Conservation (phyloP, 1,284 basidiomycete genomes). For the Inonotus hispidus region DNA sequence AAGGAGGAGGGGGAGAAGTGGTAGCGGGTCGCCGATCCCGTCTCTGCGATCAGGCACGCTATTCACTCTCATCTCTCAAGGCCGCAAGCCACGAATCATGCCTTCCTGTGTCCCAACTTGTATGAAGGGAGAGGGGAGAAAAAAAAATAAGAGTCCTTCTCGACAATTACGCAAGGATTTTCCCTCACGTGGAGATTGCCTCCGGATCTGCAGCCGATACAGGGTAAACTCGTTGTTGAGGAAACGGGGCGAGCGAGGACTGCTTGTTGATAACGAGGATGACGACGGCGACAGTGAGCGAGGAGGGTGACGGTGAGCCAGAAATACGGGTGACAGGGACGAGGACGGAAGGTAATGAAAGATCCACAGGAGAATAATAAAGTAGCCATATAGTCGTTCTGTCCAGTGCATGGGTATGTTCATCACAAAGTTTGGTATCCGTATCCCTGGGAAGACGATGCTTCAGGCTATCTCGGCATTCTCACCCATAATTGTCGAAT, state of each 20-base stretch:
- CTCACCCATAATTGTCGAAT: too few species aligned
- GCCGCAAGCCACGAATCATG: too few species aligned
- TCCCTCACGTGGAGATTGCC: neutral
- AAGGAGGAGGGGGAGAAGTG: neutral
- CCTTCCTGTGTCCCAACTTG: too few species aligned
- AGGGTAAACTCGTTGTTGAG: neutral
- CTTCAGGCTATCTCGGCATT: too few species aligned
- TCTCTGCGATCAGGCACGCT: neutral
- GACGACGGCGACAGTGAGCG: neutral
- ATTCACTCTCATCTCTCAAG: neutral
- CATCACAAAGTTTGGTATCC: too few species aligned
- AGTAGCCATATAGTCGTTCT: neutral
- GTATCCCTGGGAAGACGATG: too few species aligned
- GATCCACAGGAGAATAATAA: neutral
- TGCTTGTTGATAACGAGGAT: neutral
- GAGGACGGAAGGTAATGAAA: neutral
- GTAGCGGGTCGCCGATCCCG: too few species aligned
- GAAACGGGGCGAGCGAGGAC: too few species aligned
- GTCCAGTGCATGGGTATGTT: too few species aligned
- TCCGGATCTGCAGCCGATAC: neutral
- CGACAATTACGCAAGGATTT: neutral
- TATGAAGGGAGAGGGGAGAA: neutral
- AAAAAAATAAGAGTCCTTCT: neutral
- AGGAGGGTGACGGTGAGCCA: neutral
- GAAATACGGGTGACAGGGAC: neutral